Percentiles rank a stretch among this genome's conserved stretches.
Conservation (phyloP, 352 stramenopile genomes). For the Phytophthora brassicae region DNA sequence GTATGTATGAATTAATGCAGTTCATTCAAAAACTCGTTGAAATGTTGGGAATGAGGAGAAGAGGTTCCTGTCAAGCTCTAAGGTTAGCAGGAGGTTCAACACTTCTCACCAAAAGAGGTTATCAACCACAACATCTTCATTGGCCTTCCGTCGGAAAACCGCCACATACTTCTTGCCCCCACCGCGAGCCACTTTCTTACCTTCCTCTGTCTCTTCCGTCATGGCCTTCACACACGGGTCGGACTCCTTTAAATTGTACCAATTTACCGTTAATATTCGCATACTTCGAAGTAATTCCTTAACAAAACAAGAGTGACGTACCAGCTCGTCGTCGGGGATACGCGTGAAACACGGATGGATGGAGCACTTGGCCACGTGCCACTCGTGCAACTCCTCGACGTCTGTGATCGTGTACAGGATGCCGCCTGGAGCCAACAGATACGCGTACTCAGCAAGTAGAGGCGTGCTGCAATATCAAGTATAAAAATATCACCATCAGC, state of each 20-base stretch:
- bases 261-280: too few species aligned
- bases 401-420: slow-evolving; percentile 99
- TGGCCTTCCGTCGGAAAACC: slow-evolving; percentile 71
- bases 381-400: slow-evolving; percentile 97
- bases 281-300: too few species aligned
- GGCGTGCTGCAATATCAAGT: slow-evolving; percentile 56
- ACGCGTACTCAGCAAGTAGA: slow-evolving; percentile 97
- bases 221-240: slow-evolving; percentile 96
- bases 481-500: neutral
- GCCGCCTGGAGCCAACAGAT: slow-evolving; percentile 90
- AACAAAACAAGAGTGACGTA: too few species aligned
- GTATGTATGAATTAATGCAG: slow-evolving; percentile 29
- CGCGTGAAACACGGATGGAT: slow-evolving; percentile 93
- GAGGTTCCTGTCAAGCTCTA: slow-evolving; percentile 1
- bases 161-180: slow-evolving; percentile 89
- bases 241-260: slow-evolving; percentile 32
- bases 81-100: neutral
- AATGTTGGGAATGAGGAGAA: neutral
- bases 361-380: slow-evolving; percentile 95
- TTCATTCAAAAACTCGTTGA: slow-evolving; percentile 26
- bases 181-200: slow-evolving; percentile 96
- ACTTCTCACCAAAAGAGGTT: slow-evolving; percentile 68
- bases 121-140: slow-evolving; percentile 59
- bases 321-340: slow-evolving; percentile 86
- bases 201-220: slow-evolving; percentile 97